Conservation (phyloP, 75 land plant species). For the Picea glauca region DNA sequence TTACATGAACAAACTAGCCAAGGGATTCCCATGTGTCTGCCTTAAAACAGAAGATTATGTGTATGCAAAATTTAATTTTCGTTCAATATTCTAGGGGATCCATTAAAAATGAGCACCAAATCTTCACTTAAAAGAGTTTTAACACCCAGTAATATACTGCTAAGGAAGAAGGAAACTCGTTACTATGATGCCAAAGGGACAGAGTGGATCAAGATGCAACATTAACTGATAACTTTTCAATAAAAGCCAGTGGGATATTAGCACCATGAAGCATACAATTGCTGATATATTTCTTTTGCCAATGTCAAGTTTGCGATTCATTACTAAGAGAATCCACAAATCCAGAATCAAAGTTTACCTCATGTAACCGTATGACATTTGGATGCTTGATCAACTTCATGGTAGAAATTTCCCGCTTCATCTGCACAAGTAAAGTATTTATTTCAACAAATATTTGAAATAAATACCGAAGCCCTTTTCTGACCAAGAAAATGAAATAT, state of each 20-base stretch:
- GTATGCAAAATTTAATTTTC: background rate
- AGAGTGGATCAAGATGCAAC: background rate
- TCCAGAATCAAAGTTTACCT: conserved; percentile 14
- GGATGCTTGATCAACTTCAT: conserved; percentile 29
- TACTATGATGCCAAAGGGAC: background rate
- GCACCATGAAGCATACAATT: background rate
- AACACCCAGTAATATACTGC: background rate
- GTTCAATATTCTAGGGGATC: background rate
- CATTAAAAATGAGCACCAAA: background rate
- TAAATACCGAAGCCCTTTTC: too few relatives aligned
- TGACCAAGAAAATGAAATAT: background rate
- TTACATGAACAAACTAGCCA: background rate
- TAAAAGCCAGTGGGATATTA: background rate
- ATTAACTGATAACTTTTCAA: background rate
- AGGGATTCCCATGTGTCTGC: background rate
- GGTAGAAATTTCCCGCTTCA: conserved; percentile 22
- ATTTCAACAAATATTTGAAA: too few relatives aligned
- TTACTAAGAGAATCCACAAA: background rate
- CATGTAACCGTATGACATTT: conserved; percentile 20
- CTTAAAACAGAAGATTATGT: background rate
- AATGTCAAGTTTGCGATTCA: background rate
- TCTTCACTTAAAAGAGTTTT: background rate
- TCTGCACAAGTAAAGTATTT: conserved; percentile 10
- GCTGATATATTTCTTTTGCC: background rate
- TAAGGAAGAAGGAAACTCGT: background rate